Base-by-base conservation (phyloP, 2,329 filamentous ascomycete species). In the Penicillium hordei region DNA sequence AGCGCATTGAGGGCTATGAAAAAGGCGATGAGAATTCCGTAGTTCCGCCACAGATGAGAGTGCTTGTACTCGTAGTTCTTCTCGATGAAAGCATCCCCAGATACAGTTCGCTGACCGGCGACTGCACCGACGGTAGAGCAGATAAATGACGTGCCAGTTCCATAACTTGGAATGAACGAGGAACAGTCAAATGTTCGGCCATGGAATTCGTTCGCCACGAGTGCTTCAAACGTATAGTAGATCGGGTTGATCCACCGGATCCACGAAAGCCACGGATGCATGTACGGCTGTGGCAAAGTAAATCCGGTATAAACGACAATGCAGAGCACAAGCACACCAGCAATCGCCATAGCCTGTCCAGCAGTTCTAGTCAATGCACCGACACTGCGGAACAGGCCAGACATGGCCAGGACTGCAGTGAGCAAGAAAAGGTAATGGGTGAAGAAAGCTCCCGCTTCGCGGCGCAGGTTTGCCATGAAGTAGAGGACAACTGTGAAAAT, bases 391-490 rank as follows among this genome's bases (percentile, higher is more conserved):
- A 85, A 86, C 9, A 83, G 59, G 9, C 80, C 79, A 1, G 82
- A 85, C 75, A 86, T 82, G 36, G 79, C 75, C 29, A 72, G 53
- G 12, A 68, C 58, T n/a, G 62, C 62, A 29, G 67, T 55, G 21
- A 71, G 60, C 15, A 70, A 48, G 21, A 66, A 64, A 9, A 70
- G 79, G 54, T 92, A 76, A 81, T 90, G 95, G 78, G 92, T 89
- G 81, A 96, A 96, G 81, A 94, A 96, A 1, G 86, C 77, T 0
- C 87, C 88, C 0, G 90, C 79, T 62, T 89, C 86, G 51, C 90
- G 82, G 50, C 88, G 84, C 27, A 97, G 79, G 59, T 91, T 89
- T 0, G 89, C 88, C 84, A 96, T 87, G 75, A 96, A 96, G 77
- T 96, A 96, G 3, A 96, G 75, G 4, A 86, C 82, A 27, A 92